phyloP scores from a whole-genome alignment of 371 early-diverging fungal genomes.

The Actinomortierella ambigua region DNA sequence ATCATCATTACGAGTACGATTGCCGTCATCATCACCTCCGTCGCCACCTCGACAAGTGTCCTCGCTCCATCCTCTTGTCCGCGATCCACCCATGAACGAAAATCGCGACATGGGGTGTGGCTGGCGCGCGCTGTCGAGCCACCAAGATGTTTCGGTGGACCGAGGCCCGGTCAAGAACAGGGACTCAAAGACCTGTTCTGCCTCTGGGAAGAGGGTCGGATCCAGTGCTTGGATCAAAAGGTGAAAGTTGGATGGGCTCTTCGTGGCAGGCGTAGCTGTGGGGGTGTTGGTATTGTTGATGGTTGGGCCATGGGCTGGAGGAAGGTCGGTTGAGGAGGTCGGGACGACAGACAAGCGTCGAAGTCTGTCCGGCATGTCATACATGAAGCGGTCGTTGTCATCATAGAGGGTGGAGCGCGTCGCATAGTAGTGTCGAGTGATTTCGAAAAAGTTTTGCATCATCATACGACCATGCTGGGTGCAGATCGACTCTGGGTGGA shows the following conservation, averaged over 20 bases:
- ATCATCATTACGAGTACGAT: neutral
- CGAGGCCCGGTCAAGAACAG: slow-evolving; percentile 39
- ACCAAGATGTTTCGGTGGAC: slow-evolving; percentile 46
- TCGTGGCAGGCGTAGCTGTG: neutral
- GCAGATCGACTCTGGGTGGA: slow-evolving; percentile 96
- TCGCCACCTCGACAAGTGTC: neutral
- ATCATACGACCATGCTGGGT: slow-evolving; percentile 77
- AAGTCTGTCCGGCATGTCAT: slow-evolving; percentile 23
- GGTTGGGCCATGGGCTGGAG: neutral
- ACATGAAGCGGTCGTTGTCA: slow-evolving; percentile 2
- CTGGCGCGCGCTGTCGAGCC: slow-evolving; percentile 48
- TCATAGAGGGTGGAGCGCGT: neutral
- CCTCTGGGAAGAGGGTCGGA: slow-evolving; percentile 32
- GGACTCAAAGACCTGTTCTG: slow-evolving; percentile 37
- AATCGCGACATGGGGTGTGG: slow-evolving; percentile 48
- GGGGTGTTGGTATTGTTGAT: neutral
- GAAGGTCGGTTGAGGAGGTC: slow-evolving; percentile 3
- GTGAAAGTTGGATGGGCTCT: slow-evolving; percentile 18
- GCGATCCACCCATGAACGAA: slow-evolving; percentile 42
- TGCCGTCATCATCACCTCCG: too few species aligned
- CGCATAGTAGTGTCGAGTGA: slow-evolving; percentile 54
- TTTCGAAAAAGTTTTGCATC: slow-evolving; percentile 72
- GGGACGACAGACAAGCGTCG: slow-evolving; percentile 26
- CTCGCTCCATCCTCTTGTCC: slow-evolving; percentile 14
- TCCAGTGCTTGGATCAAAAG: slow-evolving; percentile 41